Percentiles rank a stretch among this genome's conserved stretches.
These are phyloP conservation scores for Coemansia asiatica DNA, from an alignment of 192 early-diverging fungal species.

Conservation along the genomic window DNA sequence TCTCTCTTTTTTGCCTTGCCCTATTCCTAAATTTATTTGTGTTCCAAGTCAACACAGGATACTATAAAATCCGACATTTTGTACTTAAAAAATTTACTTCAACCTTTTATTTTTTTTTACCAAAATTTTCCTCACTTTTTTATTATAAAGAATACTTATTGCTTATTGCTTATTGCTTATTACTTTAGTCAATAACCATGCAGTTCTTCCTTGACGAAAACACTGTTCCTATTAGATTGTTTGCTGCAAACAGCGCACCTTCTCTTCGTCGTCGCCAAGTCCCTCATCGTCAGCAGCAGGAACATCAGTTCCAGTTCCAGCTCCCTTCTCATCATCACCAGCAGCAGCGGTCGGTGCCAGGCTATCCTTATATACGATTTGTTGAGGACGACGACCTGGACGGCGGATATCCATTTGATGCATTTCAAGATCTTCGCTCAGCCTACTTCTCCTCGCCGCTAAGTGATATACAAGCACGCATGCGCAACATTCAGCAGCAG, in stretches of 20 bases:
- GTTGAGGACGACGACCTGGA: conserved; percentile 41
- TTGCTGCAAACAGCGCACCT: conserved; percentile 40
- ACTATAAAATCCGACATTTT: not conserved
- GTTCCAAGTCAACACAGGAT: not conserved
- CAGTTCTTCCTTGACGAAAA: conserved; percentile 47
- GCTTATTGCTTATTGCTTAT: conserved; percentile 4
- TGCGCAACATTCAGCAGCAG: conserved; percentile 35
- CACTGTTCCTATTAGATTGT: conserved; percentile 35
- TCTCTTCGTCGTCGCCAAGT: not conserved
- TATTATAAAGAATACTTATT: not conserved
- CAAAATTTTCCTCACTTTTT: not conserved
- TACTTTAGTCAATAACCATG: conserved; percentile 15
- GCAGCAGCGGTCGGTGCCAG: conserved; percentile 29
- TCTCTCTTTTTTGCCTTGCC: not conserved
- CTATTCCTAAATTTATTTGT: not conserved
- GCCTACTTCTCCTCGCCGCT: conserved; percentile 36
- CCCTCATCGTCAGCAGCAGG: not conserved
- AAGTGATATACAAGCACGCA: conserved; percentile 25
- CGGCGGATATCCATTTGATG: conserved; percentile 51
- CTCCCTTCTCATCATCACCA: conserved; percentile 1
- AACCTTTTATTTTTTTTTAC: not conserved
- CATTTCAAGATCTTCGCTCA: conserved; percentile 44
- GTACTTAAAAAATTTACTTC: not conserved
- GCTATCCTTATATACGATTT: conserved; percentile 46
- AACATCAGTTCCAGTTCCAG: not conserved